Conservation (phyloP, 108 stramenopile species). For the Cyclotella sp. region DNA sequence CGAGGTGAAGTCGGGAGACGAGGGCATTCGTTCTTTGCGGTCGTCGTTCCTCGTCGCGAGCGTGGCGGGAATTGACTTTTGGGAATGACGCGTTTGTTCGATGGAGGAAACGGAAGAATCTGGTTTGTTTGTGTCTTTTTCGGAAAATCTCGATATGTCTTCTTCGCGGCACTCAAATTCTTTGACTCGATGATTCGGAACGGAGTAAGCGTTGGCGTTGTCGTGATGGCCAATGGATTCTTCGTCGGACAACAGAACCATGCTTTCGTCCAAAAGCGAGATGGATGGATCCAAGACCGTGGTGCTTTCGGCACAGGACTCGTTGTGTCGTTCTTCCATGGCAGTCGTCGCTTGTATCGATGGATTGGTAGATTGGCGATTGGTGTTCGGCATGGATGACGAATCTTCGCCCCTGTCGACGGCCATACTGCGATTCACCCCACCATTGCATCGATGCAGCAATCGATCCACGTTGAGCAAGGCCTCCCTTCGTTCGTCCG, state of each 20-base stretch:
- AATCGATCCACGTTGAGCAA: slow-evolving; percentile 13
- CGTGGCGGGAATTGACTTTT: neutral
- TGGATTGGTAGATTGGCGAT: neutral
- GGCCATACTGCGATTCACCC: no score
- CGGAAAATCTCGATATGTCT: slow-evolving; percentile 17
- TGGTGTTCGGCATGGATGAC: no score
- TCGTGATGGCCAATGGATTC: neutral
- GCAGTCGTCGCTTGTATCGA: slow-evolving; percentile 9
- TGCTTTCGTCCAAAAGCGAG: slow-evolving; percentile 18
- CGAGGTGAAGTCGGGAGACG: neutral
- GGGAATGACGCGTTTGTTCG: slow-evolving; percentile 24
- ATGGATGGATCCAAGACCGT: neutral
- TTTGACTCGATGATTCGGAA: no score
- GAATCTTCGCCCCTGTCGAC: no score
- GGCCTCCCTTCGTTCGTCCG: neutral
- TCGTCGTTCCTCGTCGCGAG: neutral
- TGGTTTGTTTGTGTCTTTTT: neutral
- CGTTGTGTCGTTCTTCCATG: neutral
- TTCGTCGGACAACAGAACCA: slow-evolving; percentile 19
- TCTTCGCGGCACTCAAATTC: no score
- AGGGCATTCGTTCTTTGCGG: neutral
- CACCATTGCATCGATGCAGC: slow-evolving; percentile 21
- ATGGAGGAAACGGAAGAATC: slow-evolving; percentile 7
- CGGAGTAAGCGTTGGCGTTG: neutral
- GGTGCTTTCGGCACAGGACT: neutral